A percentile compares a stretch with the other conserved stretches of the same genome.
These are phyloP conservation scores for Hygrophorus pudorinus DNA, from an alignment of 768 basidiomycete genomes.

Conservation along the genomic window DNA sequence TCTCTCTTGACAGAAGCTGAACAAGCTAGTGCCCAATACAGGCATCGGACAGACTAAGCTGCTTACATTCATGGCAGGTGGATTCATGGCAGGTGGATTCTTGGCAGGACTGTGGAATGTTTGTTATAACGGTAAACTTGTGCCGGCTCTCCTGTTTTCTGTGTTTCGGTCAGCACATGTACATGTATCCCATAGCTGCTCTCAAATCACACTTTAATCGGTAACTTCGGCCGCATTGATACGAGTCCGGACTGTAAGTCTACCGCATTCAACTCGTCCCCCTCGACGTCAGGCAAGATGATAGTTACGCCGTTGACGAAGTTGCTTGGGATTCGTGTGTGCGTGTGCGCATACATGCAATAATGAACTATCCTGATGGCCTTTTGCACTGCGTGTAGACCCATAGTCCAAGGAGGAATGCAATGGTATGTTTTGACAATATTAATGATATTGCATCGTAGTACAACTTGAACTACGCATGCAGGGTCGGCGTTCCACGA, in stretches of 20 bases:
- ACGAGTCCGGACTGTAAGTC: neutral
- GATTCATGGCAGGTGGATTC: no score
- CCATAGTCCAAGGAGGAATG: constrained; percentile 84
- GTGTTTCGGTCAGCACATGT: no score
- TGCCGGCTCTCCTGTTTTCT: neutral
- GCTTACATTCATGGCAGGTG: no score
- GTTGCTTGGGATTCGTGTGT: constrained; percentile 60
- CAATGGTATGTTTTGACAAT: constrained; percentile 63
- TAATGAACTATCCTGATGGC: neutral
- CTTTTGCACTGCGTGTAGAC: constrained; percentile 28
- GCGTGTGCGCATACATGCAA: constrained; percentile 15
- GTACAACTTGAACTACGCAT: neutral
- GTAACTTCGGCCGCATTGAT: neutral
- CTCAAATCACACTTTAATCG: neutral
- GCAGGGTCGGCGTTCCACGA: constrained; percentile 70
- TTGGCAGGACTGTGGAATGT: no score
- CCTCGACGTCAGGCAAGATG: constrained; percentile 16
- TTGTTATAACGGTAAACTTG: no score
- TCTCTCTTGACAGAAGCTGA: neutral
- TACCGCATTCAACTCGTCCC: neutral
- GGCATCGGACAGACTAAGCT: no score
- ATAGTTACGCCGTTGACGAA: constrained; percentile 52
- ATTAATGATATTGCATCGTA: neutral
- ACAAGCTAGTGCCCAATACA: no score
- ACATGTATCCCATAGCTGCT: no score